A percentile compares a stretch with the other conserved stretches of the same genome.
These are phyloP conservation scores for Teunomyces atbi DNA, from an alignment of 805 yeast species.

Conservation along the genomic window DNA sequence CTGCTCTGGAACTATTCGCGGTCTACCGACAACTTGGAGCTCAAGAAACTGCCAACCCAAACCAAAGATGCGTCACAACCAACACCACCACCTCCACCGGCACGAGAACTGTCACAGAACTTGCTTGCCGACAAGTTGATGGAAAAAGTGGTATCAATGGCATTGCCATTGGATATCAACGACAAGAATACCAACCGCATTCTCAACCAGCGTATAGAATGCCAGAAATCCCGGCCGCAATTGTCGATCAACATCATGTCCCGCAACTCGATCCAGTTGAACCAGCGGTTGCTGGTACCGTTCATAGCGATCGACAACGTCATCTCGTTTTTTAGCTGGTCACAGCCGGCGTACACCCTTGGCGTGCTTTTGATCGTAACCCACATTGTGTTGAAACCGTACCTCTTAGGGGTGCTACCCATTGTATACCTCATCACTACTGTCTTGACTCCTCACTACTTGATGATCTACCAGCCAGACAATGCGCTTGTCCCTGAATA, in stretches of 20 bases:
- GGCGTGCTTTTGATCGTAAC: constrained; percentile 52
- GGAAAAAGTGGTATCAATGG: constrained; percentile 69
- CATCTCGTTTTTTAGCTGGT: constrained; percentile 61
- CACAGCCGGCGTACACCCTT: constrained; percentile 58
- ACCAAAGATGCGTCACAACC: constrained; percentile 13
- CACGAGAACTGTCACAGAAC: background rate
- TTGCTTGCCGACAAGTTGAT: constrained; percentile 63
- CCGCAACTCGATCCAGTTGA: constrained; percentile 59
- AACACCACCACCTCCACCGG: background rate
- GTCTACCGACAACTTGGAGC: constrained; percentile 14
- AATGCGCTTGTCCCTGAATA: constrained; percentile 18
- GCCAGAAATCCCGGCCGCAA: constrained; percentile 64
- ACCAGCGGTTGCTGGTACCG: constrained; percentile 59
- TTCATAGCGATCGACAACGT: constrained; percentile 61
- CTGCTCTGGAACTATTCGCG: constrained; percentile 25
- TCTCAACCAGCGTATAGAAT: constrained; percentile 53
- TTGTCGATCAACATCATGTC: constrained; percentile 70
- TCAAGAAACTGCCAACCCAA: constrained; percentile 3
- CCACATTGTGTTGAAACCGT: constrained; percentile 59
- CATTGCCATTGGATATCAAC: constrained; percentile 57
- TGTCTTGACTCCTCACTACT: constrained; percentile 67
- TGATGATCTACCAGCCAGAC: constrained; percentile 64
- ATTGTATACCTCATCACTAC: constrained; percentile 50
- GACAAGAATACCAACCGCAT: constrained; percentile 41
- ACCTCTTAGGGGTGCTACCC: constrained; percentile 54